A percentile compares a stretch with the other conserved stretches of the same genome.
phyloP scores from a whole-genome alignment of 2,329 filamentous ascomycete genomes.

The Cytospora paraplurivora region DNA sequence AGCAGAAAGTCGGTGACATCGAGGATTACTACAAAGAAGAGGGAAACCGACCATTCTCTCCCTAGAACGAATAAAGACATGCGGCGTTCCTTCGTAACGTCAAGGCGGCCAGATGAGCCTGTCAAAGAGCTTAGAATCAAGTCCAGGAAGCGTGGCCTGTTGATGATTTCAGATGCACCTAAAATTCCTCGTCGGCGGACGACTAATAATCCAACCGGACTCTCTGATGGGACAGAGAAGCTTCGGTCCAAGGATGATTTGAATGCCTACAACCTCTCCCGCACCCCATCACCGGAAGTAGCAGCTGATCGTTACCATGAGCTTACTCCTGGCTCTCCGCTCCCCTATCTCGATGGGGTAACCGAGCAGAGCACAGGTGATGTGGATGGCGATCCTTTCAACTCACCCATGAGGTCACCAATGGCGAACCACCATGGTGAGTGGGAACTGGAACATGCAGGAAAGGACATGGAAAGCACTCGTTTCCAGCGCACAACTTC shows the following conservation, averaged over 20 bases:
- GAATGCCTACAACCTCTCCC: conserved; percentile 7
- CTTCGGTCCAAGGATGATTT: neutral
- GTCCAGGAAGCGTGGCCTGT: conserved; percentile 50
- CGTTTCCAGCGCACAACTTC: neutral
- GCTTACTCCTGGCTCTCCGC: neutral
- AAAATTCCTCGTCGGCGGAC: conserved; percentile 24
- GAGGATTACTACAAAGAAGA: neutral
- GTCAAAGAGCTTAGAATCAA: conserved; percentile 52
- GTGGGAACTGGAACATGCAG: neutral
- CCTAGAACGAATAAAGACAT: neutral
- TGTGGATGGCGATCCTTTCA: neutral
- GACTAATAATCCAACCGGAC: conserved; percentile 2
- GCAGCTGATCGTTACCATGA: neutral
- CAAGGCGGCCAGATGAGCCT: conserved; percentile 31
- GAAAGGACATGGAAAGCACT: neutral
- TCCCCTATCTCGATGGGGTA: too few relatives aligned
- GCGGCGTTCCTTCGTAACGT: too few relatives aligned
- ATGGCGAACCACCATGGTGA: neutral
- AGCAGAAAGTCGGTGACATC: neutral
- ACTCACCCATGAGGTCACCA: neutral
- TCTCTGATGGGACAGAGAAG: neutral
- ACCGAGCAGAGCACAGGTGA: neutral
- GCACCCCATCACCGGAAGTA: neutral
- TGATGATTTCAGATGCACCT: conserved; percentile 47
- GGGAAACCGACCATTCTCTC: neutral